Percentiles rank a stretch among this genome's conserved stretches.
Evolutionary conservation across 331 rosid genomes (phyloP).

Genomic region (Phaseolus coccineus): DNA sequence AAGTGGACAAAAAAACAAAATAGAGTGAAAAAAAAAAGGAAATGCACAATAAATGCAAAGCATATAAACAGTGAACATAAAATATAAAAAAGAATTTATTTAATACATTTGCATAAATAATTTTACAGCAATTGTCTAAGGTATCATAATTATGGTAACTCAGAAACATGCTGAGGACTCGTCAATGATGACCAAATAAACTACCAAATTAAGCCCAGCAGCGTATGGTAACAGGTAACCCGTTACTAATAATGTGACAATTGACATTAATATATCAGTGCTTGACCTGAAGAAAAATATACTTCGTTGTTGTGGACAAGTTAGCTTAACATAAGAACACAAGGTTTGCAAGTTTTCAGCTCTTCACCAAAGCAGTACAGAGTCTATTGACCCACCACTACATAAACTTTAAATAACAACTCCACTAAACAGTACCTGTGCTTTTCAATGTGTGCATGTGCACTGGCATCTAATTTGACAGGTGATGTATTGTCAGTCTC

Average conservation of each 20-base stretch:
- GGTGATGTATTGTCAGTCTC: slow-evolving; percentile 59
- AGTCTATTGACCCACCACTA: slow-evolving; percentile 26
- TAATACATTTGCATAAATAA: not conserved
- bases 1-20: slow-evolving; percentile 19
- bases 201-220: slow-evolving; percentile 3
- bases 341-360: slow-evolving; percentile 17
- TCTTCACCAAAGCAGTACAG: not conserved
- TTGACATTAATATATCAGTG: slow-evolving; percentile 2
- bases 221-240: not conserved
- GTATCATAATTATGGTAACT: slow-evolving; percentile 4
- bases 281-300: not conserved
- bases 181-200: slow-evolving; percentile 13
- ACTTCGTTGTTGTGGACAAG: slow-evolving; percentile 4
- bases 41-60: not conserved
- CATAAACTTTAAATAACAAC: slow-evolving; percentile 29
- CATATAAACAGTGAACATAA: slow-evolving; percentile 20
- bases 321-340: slow-evolving; percentile 5
- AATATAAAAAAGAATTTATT: not conserved
- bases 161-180: not conserved
- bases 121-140: slow-evolving; percentile 12
- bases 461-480: slow-evolving; percentile 79
- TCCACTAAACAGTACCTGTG: slow-evolving; percentile 63
- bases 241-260: not conserved
- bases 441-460: slow-evolving; percentile 77
- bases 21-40: not conserved